These are phyloP conservation scores for Penicillium sp. DNA, from an alignment of 2,329 filamentous ascomycete genomes.

Conservation along the genomic window DNA sequence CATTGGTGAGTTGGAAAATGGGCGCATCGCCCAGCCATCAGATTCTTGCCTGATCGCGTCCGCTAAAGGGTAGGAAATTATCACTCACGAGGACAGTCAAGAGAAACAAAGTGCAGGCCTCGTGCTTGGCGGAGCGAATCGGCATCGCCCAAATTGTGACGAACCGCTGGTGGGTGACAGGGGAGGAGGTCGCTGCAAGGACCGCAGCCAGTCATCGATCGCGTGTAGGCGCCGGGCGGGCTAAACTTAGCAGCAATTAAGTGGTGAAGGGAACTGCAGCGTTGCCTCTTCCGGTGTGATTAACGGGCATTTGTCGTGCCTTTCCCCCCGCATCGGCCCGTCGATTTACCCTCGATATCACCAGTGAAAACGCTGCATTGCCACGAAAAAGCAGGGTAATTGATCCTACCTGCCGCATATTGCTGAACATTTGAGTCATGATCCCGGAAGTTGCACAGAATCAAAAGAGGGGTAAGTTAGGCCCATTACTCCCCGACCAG, in stretches of 20 bases:
- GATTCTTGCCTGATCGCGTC: constrained; percentile 5
- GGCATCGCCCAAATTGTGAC: constrained; percentile 24
- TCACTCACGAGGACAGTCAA: neutral
- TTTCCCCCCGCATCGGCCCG: neutral
- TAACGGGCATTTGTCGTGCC: neutral
- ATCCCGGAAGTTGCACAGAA: neutral
- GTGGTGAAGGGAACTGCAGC: neutral
- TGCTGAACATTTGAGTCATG: neutral
- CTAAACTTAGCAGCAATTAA: constrained; percentile 37
- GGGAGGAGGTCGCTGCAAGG: neutral
- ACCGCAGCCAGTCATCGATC: constrained; percentile 27
- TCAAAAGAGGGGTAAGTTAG: constrained; percentile 14
- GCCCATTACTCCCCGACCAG: neutral
- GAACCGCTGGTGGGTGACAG: constrained; percentile 22
- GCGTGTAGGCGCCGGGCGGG: constrained; percentile 32
- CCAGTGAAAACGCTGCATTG: constrained; percentile 3
- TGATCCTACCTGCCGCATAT: constrained; percentile 10
- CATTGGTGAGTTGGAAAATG: constrained; percentile 23
- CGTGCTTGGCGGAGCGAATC: constrained; percentile 18
- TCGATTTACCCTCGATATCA: constrained; percentile 4
- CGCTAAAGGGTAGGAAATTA: constrained; percentile 10
- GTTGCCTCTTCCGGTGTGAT: neutral
- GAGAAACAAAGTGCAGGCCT: constrained; percentile 8
- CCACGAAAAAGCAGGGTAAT: constrained; percentile 11
- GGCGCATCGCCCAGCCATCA: constrained; percentile 29